A percentile compares a stretch with the other conserved stretches of the same genome.
Evolutionary conservation across 73 alveolate species (phyloP).

Genomic region (Paramecium pentaurelia): DNA sequence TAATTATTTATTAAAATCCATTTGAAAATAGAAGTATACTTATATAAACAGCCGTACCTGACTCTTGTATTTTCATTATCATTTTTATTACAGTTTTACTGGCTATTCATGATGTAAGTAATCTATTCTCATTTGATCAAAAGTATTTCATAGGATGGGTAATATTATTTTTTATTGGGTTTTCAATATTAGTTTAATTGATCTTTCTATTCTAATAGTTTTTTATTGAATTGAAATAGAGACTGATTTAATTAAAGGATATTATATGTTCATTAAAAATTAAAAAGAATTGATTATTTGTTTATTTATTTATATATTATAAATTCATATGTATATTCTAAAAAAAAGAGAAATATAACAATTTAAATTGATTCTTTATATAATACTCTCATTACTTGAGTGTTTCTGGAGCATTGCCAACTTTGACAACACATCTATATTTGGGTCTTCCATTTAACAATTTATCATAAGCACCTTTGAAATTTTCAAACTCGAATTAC

Average conservation of each 20-base stretch:
- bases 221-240: background rate
- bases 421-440: constrained; percentile 41
- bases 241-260: background rate
- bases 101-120: background rate
- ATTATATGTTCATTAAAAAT: too few species aligned
- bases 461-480: constrained; percentile 26
- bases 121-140: background rate
- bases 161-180: background rate
- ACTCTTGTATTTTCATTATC: background rate
- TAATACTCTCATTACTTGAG: constrained; percentile 2
- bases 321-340: too few species aligned
- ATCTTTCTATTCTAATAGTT: background rate
- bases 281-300: background rate
- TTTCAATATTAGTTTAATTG: background rate
- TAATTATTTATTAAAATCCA: background rate
- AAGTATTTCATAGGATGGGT: background rate
- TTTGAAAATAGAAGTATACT: background rate
- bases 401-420: constrained; percentile 31
- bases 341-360: too few species aligned
- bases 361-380: background rate
- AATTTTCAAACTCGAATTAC: constrained; percentile 38
- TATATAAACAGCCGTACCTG: background rate
- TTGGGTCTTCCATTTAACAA: constrained; percentile 1
- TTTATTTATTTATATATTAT: too few species aligned
- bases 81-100: background rate